Base-by-base conservation (phyloP, 2,329 filamentous ascomycete genomes). In the Aspergillus jensenii region DNA sequence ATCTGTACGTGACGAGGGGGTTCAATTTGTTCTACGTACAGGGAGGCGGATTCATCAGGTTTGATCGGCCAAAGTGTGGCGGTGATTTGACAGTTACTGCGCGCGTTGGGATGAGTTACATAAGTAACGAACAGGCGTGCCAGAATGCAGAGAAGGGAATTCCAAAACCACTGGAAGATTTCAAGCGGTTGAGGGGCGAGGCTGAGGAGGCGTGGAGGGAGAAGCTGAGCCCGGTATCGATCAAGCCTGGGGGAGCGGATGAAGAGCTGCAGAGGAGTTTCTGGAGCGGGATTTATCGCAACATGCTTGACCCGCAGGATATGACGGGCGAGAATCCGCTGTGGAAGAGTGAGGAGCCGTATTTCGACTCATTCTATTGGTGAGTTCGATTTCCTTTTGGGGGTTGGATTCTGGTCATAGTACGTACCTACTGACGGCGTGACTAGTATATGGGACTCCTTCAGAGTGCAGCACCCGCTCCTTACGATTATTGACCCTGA, bases 351-450 rank as follows among this genome's bases (percentile, higher is more conserved):
- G 75, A 73, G 0, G 87, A 89, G 70, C 87, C 87, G 0, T 90
- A 90, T 63, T 90, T 87, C 68, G 88, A 90, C 69, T 89, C 86
- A 0, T 90, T 88, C 62, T 91, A 91, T 71, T 90, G 87, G 80
- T 82, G 63, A 21, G 47, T 19, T 9, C 4, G 27, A 0, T 31
- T 31, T 4, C 3, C 3, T 31, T 31, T 11, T 31, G 9, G 9
- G 27, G 3, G 0, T 11, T 11, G 27, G 27, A 31, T 4, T 31
- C 27, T 31, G 27, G 8, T 8, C 9, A 9, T 31, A 31, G 27
- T 31, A 11, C 27, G 27, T 31, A 31, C 19, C 17, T 50, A 35
- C 63, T 70, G 15, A 66, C 52, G 7, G 4, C 11, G 27, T n/a
- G 44, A 21, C 4, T 43, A 74, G 73, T 64, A 83, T 90, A 2